These are phyloP conservation scores for Fraxinus quadrangulata DNA, from an alignment of 257 asterid species.

Conservation along the genomic window DNA sequence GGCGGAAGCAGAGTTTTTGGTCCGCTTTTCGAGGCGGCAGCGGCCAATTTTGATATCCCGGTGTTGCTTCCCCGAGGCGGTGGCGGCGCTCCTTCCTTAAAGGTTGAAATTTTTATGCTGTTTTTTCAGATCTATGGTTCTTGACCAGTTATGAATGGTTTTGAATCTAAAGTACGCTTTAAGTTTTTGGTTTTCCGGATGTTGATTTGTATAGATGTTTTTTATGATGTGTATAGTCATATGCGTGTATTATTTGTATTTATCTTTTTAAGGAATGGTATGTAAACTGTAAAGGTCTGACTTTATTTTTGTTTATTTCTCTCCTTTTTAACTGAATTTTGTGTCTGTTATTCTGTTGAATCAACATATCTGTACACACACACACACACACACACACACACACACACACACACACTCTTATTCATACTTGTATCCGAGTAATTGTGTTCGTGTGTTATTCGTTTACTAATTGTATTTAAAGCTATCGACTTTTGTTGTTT, in stretches of 20 bases:
- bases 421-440: too few species aligned
- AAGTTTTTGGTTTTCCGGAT: slow-evolving; percentile 9
- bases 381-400: too few species aligned
- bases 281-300: neutral
- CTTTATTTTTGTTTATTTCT: neutral
- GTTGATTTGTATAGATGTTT: neutral
- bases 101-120: slow-evolving; percentile 39
- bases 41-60: slow-evolving; percentile 27
- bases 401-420: too few species aligned
- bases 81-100: slow-evolving; percentile 38
- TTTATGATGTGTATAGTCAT: neutral
- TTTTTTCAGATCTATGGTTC: slow-evolving; percentile 46
- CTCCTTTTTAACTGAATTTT: neutral
- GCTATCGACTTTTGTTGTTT: too few species aligned
- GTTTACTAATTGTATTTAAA: neutral
- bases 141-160: slow-evolving; percentile 1
- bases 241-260: neutral
- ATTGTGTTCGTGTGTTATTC: neutral
- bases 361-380: neutral
- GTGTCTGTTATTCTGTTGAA: neutral
- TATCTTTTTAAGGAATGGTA: neutral
- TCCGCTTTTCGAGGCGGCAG: slow-evolving; percentile 48
- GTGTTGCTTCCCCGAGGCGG: slow-evolving; percentile 52
- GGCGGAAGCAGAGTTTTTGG: slow-evolving; percentile 57
- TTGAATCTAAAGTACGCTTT: neutral